Evolutionary conservation across 768 basidiomycete genomes (phyloP), one percentile per base, ranked within the genome.

Genomic region (Boletus tomentosulus): DNA sequence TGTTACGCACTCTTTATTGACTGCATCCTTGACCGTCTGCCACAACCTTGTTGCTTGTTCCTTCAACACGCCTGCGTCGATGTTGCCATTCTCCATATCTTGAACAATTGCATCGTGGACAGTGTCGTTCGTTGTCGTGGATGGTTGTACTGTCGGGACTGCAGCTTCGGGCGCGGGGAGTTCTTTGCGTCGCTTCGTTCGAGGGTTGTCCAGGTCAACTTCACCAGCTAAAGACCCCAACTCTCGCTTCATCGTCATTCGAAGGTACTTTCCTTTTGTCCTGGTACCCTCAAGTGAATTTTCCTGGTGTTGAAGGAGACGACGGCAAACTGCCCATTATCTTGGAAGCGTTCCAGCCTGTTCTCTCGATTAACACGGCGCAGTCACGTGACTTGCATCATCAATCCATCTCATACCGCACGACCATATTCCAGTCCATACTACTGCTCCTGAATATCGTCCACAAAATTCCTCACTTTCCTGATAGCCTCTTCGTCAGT

Each of bases 1-100:
- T 71, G 76, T 74, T 74, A 87, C 89, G 78, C 79, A 92, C 90
- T 91, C 88, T 80, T 89, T 88, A 77, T 84, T 87, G 68, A 84
- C 83, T 66, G 87, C 89, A 70, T 89, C 86, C 79, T 82, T 88
- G 69, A 92, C 78, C 37, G 80, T 81, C 66, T 85, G 82, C 85
- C 87, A 91, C 74, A 90, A 70, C 71, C 77, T 79, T 72, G 85
- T 68, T 43, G 85, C 89, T 66, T 83, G 79, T 71, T 84, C 83
- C 66, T 78, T 84, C 66, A 86, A 78, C 53, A 60, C 59, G 35
- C 50, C 52, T 48, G 55, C 61, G 54, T 73, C 73, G 43, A 58
- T 47, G 53, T 48, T 57, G 19, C 55, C 56, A 47, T 45, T 57
- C 44, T 70, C 73, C 30, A 44, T 54, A 46, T 53, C 62, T 19